Evolutionary conservation across 495 filamentous ascomycete species (phyloP).

Genomic region (Saxispiralis lemnorum): DNA sequence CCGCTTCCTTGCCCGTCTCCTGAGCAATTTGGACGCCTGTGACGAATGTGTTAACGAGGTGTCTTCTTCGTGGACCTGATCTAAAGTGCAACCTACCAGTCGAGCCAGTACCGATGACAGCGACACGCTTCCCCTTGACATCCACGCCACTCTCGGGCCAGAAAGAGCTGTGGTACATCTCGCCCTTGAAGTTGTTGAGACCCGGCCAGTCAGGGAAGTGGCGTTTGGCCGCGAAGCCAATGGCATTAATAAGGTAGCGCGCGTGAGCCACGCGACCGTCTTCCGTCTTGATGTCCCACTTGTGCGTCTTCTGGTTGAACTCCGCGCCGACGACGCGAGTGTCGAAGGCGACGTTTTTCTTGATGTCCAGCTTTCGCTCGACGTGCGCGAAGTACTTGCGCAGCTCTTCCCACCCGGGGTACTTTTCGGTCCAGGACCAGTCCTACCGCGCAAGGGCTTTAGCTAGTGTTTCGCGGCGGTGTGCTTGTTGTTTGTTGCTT

Average conservation of each 20-base stretch:
- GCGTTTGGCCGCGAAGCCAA: constrained; percentile 26
- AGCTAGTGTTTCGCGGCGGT: no score
- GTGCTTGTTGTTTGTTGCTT: neutral
- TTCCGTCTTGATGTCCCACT: constrained; percentile 25
- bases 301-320: constrained; percentile 21
- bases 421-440: constrained; percentile 30
- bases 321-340: constrained; percentile 24
- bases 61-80: no score
- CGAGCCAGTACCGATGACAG: constrained; percentile 39
- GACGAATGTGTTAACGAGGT: no score
- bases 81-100: constrained; percentile 16
- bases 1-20: constrained; percentile 24
- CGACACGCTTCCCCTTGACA: constrained; percentile 35
- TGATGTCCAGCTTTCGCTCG: constrained; percentile 27
- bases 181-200: constrained; percentile 25
- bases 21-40: constrained; percentile 6
- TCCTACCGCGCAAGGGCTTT: constrained; percentile 12
- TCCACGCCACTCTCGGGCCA: constrained; percentile 33
- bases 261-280: constrained; percentile 17
- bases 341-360: constrained; percentile 28
- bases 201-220: constrained; percentile 25
- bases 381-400: constrained; percentile 29
- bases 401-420: constrained; percentile 25
- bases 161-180: constrained; percentile 34
- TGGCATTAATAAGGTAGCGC: constrained; percentile 24